Evolutionary conservation across 2,329 filamentous ascomycete species (phyloP), one percentile per base, ranked within the genome.

Genomic region (Microcera coccophila): DNA sequence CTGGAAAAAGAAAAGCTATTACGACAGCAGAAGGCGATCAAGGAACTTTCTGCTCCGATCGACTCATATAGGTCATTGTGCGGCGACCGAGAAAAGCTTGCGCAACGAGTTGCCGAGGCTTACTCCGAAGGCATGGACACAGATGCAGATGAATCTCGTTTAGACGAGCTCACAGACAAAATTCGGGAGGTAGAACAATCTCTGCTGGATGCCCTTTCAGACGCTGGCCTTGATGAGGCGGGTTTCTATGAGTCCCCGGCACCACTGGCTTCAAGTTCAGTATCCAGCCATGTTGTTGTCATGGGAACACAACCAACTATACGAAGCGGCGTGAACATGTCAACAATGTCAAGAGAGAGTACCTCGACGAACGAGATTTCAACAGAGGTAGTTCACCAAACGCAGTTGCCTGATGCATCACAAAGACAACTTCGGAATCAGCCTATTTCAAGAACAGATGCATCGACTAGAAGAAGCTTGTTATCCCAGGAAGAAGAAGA

Each of bases 101-200:
- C 74, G 1, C 60, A 69, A 36, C 64, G 68, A 38, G 70, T 81
- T 37, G 67, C 68, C 3, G 64, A 74, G 43, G 72, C 72, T 1
- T 81, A 79, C 47, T 69, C 68, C 12, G 68, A 75, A 9, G 70
- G 70, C 18, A 56, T 73, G 12, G 71, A 79, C 36, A 79, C 73
- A 1, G 70, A 74, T 3, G 70, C 73, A 9, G 73, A 77, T 17
- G 76, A 81, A 52, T 55, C 59, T 24, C 68, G 64, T 31, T 61
- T 80, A 8, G 75, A 79, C 44, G 65, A 72, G 26, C 55, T 81
- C 28, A 68, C 69, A 10, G 66, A 66, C 37, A 57, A 68, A 39
- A 62, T 79, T 12, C 67, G 71, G 43, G 55, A 62, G 28, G 68
- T 68, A 46, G 75, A 77, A 48, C 58, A 63, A 17, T 52, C 53